A percentile compares a stretch with the other conserved stretches of the same genome.
These are phyloP conservation scores for Lycium ferocissimum DNA, from an alignment of 257 asterid species.

Conservation along the genomic window DNA sequence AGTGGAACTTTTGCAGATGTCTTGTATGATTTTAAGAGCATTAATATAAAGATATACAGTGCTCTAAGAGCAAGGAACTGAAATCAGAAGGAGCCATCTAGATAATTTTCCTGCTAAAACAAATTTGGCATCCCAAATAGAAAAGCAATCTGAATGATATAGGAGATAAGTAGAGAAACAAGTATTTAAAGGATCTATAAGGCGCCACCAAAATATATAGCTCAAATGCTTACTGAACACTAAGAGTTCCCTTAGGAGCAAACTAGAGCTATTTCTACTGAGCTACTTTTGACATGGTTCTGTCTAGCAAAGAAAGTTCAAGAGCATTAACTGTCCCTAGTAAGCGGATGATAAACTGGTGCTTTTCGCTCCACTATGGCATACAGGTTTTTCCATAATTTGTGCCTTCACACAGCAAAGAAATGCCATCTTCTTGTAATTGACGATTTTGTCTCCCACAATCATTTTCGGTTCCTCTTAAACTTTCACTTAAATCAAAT, in stretches of 20 bases:
- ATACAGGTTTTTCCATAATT: conserved; percentile 11
- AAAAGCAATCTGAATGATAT: conserved; percentile 20
- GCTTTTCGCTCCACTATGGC: conserved; percentile 6
- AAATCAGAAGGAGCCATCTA: not conserved
- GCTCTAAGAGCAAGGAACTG: conserved; percentile 7
- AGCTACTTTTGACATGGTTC: not conserved
- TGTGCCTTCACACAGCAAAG: not conserved
- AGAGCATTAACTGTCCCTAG: not conserved
- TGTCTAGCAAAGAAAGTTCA: not conserved
- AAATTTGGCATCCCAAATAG: not conserved
- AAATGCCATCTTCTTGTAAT: not conserved
- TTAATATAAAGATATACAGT: not conserved
- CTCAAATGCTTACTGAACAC: not conserved
- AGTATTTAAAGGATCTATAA: not conserved
- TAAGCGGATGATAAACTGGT: not conserved
- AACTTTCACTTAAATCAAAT: not conserved
- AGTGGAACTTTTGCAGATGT: not conserved
- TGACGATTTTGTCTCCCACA: not conserved
- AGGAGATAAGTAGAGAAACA: not conserved
- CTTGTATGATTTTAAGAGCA: not conserved
- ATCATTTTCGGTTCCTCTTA: not conserved
- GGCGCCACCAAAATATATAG: not conserved
- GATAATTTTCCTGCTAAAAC: not conserved
- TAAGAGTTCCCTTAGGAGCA: not conserved
- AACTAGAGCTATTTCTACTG: conserved; percentile 5